Percentiles rank a stretch among this genome's conserved stretches.
Evolutionary conservation across 2,329 filamentous ascomycete species (phyloP).

Genomic region (Exophiala bonariae): DNA sequence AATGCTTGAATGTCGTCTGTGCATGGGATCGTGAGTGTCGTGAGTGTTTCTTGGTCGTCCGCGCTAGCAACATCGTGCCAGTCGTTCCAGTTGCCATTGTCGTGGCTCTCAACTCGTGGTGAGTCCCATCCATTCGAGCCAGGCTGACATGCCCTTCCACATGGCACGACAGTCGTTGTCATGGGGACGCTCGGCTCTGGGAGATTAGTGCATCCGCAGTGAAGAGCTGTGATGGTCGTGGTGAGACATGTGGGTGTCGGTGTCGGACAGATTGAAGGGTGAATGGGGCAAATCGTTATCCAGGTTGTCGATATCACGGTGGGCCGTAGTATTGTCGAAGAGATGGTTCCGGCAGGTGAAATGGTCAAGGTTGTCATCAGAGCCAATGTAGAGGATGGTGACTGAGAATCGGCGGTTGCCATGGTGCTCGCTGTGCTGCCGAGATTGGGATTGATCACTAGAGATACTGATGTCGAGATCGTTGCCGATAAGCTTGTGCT

Average conservation of each 20-base stretch:
- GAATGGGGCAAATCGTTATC: conserved; percentile 16
- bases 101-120: no score
- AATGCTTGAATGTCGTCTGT: conserved; percentile 12
- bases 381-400: conserved; percentile 1
- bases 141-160: no score
- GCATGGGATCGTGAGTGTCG: conserved; percentile 20
- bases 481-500: not conserved
- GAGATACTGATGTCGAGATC: not conserved
- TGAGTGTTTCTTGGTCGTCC: conserved; percentile 3
- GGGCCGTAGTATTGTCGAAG: conserved; percentile 11
- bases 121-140: no score
- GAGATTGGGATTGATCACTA: not conserved
- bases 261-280: conserved; percentile 9
- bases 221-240: conserved; percentile 21
- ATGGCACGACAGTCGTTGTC: conserved; percentile 12
- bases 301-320: conserved; percentile 24
- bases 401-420: not conserved
- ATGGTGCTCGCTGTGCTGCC: not conserved
- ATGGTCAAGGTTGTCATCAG: not conserved
- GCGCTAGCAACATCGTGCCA: not conserved
- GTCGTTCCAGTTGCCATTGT: not conserved
- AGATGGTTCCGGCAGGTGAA: conserved; percentile 18
- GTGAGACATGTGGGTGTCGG: conserved; percentile 13
- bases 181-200: conserved; percentile 18
- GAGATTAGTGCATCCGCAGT: conserved; percentile 24